Evolutionary conservation across 1,139 yeast species (phyloP).

Genomic region (Suhomyces maxii): DNA sequence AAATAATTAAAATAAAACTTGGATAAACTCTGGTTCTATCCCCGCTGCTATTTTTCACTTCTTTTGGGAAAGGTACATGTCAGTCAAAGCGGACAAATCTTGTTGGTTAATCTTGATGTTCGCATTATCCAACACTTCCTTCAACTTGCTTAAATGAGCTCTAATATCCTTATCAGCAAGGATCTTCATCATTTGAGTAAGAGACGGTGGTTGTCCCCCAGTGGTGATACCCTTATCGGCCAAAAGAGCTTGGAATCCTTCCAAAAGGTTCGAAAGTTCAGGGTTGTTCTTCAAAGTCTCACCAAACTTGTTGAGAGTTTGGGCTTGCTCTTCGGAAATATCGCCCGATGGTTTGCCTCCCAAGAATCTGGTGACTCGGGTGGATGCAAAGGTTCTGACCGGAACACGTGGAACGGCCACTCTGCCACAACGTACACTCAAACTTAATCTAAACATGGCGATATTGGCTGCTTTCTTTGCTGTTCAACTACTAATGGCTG

Average conservation of each 20-base stretch:
- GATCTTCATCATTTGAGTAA: constrained; percentile 39
- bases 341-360: constrained; percentile 8
- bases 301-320: constrained; percentile 14
- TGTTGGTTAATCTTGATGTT: constrained; percentile 34
- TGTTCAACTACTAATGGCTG: background rate
- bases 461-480: background rate
- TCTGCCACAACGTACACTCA: constrained; percentile 1
- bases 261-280: constrained; percentile 27
- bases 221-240: constrained; percentile 35
- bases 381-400: constrained; percentile 5
- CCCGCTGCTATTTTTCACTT: constrained; percentile 2
- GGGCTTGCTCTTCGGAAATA: constrained; percentile 13
- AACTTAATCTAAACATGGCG: constrained; percentile 2
- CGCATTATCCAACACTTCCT: constrained; percentile 33
- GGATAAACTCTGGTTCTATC: background rate
- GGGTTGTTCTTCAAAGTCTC: constrained; percentile 23
- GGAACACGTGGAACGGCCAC: background rate
- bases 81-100: constrained; percentile 35
- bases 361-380: constrained; percentile 7
- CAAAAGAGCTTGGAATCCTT: constrained; percentile 34
- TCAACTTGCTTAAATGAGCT: constrained; percentile 29
- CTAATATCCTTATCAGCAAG: constrained; percentile 42
- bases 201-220: constrained; percentile 33
- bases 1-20: background rate
- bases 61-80: constrained; percentile 13